phyloP scores from a whole-genome alignment of 2,329 filamentous ascomycete genomes.

The Monosporascus sp. region DNA sequence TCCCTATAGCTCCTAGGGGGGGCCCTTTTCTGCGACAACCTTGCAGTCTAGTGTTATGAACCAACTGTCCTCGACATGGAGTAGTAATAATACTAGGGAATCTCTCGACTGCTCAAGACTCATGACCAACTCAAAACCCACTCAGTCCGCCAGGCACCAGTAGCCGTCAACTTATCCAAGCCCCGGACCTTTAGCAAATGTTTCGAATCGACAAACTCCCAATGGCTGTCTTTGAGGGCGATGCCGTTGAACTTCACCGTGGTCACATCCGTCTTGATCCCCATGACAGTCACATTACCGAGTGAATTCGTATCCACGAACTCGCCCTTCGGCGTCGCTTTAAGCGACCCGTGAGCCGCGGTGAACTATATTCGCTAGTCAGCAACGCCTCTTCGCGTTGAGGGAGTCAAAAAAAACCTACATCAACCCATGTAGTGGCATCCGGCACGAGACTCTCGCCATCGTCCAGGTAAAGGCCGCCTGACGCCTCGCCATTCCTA shows the following conservation, averaged over 20 bases:
- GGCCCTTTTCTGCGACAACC: too few relatives aligned
- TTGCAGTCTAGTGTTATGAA: too few relatives aligned
- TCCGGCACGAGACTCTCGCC: slow-evolving; percentile 60
- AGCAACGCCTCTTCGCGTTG: background rate
- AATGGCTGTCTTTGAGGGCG: slow-evolving; percentile 34
- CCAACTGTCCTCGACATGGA: too few relatives aligned
- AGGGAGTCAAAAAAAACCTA: slow-evolving; percentile 19
- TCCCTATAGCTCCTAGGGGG: too few relatives aligned
- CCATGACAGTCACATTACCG: slow-evolving; percentile 59
- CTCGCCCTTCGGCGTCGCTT: slow-evolving; percentile 42
- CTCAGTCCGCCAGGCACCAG: slow-evolving; percentile 52
- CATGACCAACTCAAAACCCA: slow-evolving; percentile 54
- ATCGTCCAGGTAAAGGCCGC: slow-evolving; percentile 68
- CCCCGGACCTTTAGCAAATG: slow-evolving; percentile 46
- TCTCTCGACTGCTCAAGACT: background rate
- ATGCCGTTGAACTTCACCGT: slow-evolving; percentile 50
- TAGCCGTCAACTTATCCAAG: slow-evolving; percentile 41
- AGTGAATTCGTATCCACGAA: slow-evolving; percentile 55
- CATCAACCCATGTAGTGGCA: slow-evolving; percentile 49
- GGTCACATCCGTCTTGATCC: slow-evolving; percentile 37
- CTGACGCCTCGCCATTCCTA: slow-evolving; percentile 48
- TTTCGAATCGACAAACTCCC: slow-evolving; percentile 43
- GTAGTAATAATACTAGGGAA: too few relatives aligned
- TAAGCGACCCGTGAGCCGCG: slow-evolving; percentile 38
- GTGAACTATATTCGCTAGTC: slow-evolving; percentile 32